Evolutionary conservation across 2,329 filamentous ascomycete genomes (phyloP), one percentile per base, ranked within the genome.

Genomic region (Thelonectria blattea): DNA sequence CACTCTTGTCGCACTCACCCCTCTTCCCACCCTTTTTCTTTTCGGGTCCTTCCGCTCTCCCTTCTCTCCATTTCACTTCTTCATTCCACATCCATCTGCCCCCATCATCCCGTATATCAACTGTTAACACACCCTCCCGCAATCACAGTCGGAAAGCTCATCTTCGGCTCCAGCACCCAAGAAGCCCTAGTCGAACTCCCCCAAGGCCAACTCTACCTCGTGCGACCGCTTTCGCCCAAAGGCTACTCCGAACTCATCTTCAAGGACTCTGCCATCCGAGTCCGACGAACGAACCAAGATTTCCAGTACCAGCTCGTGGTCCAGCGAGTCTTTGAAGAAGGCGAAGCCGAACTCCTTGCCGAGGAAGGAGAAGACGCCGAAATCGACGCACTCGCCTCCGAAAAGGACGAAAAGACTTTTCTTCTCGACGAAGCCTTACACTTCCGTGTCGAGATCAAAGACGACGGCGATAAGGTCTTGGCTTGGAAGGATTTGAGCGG

Each of bases 221-320:
- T 99, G 70, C 91, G 95, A 71, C 95, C 95, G 11, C 86, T 92
- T 51, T 98, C 94, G 8, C 93, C 94, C 58, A 99, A 99, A 77
- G 95, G 95, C 67, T 98, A 97, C 76, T 97, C 94, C 1, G 95
- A 99, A 78, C 92, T 98, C 74, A 96, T 99, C 78, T 99, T 97
- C 84, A 97, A 95, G 78, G 95, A 99, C 87, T 91, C 93, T 41
- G 91, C 92, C 48, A 92, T 94, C 54, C 92, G 90, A 65, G 96
- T 99, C 72, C 90, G 96, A 66, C 88, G 92, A 65, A 98, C 95
- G 15, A 93, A 91, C 18, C 93, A 97, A 75, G 93, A 98, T 55
- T 97, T 91, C 72, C 93, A 99, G 72, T 99, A 98, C 75, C 95
- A 99, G 76, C 91, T 99, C 12, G 94, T 98, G 42, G 87, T 98